Evolutionary conservation across 169 alveolate genomes (phyloP).

Genomic region (Amoebophrya sp.): DNA sequence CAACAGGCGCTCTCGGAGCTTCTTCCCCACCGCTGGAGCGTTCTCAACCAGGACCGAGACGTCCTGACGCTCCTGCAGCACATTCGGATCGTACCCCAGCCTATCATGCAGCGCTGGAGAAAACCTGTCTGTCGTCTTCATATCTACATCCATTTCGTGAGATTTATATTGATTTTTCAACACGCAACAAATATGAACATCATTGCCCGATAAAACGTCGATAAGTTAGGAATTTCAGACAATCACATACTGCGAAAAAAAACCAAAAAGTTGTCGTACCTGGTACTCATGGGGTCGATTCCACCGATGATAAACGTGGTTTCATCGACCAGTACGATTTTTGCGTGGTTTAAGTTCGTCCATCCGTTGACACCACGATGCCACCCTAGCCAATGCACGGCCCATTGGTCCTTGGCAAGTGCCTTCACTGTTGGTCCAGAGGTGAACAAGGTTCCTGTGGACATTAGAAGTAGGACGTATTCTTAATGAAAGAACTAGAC

Average conservation of each 20-base stretch:
- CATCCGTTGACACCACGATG: not conserved
- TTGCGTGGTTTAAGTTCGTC: not conserved
- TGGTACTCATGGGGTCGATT: not conserved
- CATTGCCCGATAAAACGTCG: no score
- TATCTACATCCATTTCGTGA: no score
- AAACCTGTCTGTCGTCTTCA: no score
- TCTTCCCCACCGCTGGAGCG: not conserved
- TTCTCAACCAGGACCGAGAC: not conserved
- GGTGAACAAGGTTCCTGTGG: no score
- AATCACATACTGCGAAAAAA: not conserved
- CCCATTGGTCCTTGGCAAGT: not conserved
- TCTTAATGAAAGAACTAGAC: no score
- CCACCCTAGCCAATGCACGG: not conserved
- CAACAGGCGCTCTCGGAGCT: not conserved
- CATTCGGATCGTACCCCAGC: no score
- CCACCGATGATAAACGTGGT: not conserved
- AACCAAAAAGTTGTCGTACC: not conserved
- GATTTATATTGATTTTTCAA: no score
- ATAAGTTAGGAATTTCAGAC: no score
- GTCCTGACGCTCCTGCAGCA: slow-evolving; percentile 15
- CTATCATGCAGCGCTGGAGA: no score
- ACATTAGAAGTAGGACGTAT: no score
- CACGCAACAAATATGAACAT: no score
- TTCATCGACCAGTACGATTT: not conserved
- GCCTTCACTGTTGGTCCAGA: no score